phyloP scores from a whole-genome alignment of 1,284 basidiomycete genomes.

The Ceratorhiza oryzae-sativae region DNA sequence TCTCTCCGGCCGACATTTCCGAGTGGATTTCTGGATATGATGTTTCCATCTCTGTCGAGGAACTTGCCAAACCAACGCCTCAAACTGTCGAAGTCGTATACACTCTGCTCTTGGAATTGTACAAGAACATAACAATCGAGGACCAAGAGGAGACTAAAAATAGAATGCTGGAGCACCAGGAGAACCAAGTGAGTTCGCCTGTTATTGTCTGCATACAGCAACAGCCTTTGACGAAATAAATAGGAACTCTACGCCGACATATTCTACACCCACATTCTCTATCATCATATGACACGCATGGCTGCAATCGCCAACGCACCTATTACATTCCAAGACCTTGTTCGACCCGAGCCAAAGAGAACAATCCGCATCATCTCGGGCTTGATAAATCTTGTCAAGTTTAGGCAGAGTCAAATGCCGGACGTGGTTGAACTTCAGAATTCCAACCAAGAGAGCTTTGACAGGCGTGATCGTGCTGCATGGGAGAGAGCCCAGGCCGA shows the following conservation, averaged over 20 bases:
- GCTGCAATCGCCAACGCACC: conserved; percentile 23
- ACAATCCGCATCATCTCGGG: conserved; percentile 35
- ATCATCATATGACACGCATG: conserved; percentile 28
- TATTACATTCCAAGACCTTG: conserved; percentile 29
- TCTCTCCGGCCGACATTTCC: conserved; percentile 22
- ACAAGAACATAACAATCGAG: conserved; percentile 27
- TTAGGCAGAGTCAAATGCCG: conserved; percentile 31
- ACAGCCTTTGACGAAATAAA: background rate
- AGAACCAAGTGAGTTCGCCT: conserved; percentile 16
- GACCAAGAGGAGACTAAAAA: conserved; percentile 22
- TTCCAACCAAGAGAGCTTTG: conserved; percentile 29
- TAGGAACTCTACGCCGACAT: conserved; percentile 30
- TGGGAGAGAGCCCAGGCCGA: conserved; percentile 28
- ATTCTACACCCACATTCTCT: conserved; percentile 36
- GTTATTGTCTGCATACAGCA: background rate
- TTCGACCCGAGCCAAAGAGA: conserved; percentile 22
- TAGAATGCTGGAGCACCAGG: conserved; percentile 30
- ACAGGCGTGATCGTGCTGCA: conserved; percentile 9
- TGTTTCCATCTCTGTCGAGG: conserved; percentile 19
- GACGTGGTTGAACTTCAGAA: conserved; percentile 22
- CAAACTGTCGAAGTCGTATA: conserved; percentile 31
- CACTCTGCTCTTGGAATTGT: conserved; percentile 14
- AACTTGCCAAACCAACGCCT: conserved; percentile 16
- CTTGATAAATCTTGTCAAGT: conserved; percentile 37
- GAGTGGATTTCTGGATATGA: conserved; percentile 33